phyloP scores from a whole-genome alignment of 2,329 filamentous ascomycete species.

The Colletotrichum plurivorum region DNA sequence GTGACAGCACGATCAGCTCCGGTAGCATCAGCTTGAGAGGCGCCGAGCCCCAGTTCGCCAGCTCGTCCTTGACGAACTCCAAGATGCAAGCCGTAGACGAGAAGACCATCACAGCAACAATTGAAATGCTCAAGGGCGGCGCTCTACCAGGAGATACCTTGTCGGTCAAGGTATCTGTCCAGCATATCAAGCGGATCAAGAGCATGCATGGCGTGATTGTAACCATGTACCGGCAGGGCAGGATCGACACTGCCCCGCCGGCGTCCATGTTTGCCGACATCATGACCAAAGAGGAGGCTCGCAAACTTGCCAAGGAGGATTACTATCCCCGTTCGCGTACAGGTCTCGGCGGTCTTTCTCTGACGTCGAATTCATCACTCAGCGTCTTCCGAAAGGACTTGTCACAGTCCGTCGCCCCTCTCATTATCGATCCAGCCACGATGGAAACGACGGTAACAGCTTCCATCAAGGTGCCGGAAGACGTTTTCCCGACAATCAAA shows the following conservation, averaged over 20 bases:
- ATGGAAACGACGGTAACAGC: constrained; percentile 86
- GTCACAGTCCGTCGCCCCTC: constrained; percentile 87
- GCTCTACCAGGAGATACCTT: constrained; percentile 89
- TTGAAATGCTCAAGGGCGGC: constrained; percentile 86
- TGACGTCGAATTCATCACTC: constrained; percentile 88
- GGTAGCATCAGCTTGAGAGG: constrained; percentile 69
- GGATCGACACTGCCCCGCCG: constrained; percentile 83
- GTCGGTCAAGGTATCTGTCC: constrained; percentile 83
- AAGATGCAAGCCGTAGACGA: constrained; percentile 67
- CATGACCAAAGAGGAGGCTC: constrained; percentile 74
- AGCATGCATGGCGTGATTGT: constrained; percentile 94
- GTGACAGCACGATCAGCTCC: constrained; percentile 77
- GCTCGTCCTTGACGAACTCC: constrained; percentile 58
- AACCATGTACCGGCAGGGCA: constrained; percentile 90
- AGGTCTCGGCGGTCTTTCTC: constrained; percentile 86
- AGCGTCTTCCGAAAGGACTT: constrained; percentile 97
- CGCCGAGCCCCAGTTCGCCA: constrained; percentile 35
- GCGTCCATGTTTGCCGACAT: constrained; percentile 63
- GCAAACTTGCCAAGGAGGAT: constrained; percentile 82
- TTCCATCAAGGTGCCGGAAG: constrained; percentile 88
- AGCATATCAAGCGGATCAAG: constrained; percentile 90
- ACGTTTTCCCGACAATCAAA: constrained; percentile 91
- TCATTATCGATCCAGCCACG: constrained; percentile 87
- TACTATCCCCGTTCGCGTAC: constrained; percentile 90
- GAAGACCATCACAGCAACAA: constrained; percentile 87